Percentiles rank a stretch among this genome's conserved stretches.
Conservation (phyloP, 2,329 filamentous ascomycete genomes). For the Daldinia sp. region DNA sequence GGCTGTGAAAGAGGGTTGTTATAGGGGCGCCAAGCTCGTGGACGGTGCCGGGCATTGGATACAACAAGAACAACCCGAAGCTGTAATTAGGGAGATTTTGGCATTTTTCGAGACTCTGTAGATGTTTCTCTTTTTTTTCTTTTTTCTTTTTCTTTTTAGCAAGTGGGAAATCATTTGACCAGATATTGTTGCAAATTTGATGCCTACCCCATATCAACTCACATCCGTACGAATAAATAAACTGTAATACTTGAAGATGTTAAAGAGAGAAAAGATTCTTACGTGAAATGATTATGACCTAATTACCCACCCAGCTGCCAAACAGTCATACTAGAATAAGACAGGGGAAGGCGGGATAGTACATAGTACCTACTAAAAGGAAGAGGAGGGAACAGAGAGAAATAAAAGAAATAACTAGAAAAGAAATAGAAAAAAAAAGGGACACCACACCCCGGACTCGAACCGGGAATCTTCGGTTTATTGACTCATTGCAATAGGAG, state of each 20-base stretch:
- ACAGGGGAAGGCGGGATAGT: not conserved
- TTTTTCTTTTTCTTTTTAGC: too few species aligned
- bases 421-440: conserved; percentile 10
- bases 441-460: conserved; percentile 37
- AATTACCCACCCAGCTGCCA: too few species aligned
- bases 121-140: too few species aligned
- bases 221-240: too few species aligned
- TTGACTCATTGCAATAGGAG: conserved; percentile 29
- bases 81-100: conserved; percentile 49
- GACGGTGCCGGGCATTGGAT: conserved; percentile 74
- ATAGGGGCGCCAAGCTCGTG: conserved; percentile 61
- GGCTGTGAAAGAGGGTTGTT: conserved; percentile 57
- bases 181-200: too few species aligned
- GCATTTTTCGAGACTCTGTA: conserved; percentile 40
- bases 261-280: too few species aligned
- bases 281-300: too few species aligned
- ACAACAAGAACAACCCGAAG: conserved; percentile 69
- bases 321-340: not conserved
- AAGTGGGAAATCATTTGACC: too few species aligned
- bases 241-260: too few species aligned
- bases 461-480: conserved; percentile 38
- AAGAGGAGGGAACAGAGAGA: not conserved
- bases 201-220: too few species aligned
- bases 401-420: conserved; percentile 3
- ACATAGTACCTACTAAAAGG: too few species aligned